Conservation (phyloP, 148 eudicot species). For the Polygonum aviculare region DNA sequence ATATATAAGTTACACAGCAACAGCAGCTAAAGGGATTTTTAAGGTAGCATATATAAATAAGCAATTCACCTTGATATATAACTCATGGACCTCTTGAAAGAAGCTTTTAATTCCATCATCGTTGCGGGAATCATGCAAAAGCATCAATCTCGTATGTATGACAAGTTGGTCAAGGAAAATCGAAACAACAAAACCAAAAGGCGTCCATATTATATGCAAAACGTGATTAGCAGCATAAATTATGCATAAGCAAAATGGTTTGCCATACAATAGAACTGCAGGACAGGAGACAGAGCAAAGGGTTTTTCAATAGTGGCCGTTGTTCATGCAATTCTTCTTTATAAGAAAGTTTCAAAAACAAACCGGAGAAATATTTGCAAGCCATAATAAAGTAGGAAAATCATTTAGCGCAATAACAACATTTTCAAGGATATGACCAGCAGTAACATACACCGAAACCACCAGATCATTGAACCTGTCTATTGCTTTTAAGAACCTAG, state of each 20-base stretch:
- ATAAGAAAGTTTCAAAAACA: neutral
- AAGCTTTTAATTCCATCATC: constrained; percentile 97
- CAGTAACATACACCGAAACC: constrained; percentile 96
- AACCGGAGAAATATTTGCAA: neutral
- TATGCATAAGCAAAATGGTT: neutral
- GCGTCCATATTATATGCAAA: neutral
- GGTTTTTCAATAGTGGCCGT: neutral
- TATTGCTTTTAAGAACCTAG: constrained; percentile 92
- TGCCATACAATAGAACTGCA: neutral
- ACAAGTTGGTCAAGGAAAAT: constrained; percentile 38
- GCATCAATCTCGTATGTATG: constrained; percentile 88
- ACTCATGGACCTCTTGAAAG: constrained; percentile 96
- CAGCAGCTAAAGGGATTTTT: neutral
- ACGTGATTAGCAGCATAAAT: neutral
- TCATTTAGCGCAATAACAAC: neutral
- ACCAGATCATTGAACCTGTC: constrained; percentile 94
- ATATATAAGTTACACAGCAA: neutral
- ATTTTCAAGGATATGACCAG: constrained; percentile 90
- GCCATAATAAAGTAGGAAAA: neutral
- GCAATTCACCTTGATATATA: constrained; percentile 75
- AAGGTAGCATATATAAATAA: neutral
- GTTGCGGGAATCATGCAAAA: constrained; percentile 91
- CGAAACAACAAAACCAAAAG: neutral
- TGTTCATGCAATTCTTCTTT: neutral
- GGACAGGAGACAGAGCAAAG: neutral